Conservation (phyloP, 345 rosid species). For the Populus deltoides region DNA sequence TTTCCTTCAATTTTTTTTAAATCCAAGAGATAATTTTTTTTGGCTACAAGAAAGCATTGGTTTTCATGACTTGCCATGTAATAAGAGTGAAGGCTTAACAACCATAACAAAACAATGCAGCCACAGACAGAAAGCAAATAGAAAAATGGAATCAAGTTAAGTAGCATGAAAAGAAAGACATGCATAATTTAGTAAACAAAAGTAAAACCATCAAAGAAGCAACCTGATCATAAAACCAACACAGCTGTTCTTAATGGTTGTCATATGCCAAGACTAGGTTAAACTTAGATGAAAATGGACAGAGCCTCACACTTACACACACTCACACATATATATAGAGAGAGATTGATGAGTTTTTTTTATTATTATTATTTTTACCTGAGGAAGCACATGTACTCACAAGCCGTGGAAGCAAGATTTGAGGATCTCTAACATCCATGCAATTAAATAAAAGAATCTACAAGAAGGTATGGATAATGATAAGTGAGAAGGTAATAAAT, state of each 20-base stretch:
- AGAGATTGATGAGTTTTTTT: slow-evolving; percentile 6
- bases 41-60: not conserved
- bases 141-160: not conserved
- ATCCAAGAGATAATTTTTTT: not conserved
- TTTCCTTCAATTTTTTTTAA: not conserved
- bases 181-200: not conserved
- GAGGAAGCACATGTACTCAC: slow-evolving; percentile 62
- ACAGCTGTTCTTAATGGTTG: not conserved
- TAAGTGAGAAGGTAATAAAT: slow-evolving; percentile 8
- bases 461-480: slow-evolving; percentile 10
- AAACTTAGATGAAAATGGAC: not conserved
- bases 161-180: not conserved
- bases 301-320: not conserved
- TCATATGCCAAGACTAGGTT: not conserved
- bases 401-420: slow-evolving; percentile 66
- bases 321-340: not conserved
- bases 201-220: not conserved
- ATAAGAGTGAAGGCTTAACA: not conserved
- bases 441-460: slow-evolving; percentile 89
- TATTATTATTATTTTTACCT: slow-evolving; percentile 28
- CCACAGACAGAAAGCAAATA: not conserved
- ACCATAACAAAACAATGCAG: not conserved
- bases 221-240: not conserved
- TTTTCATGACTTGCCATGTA: not conserved
- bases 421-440: slow-evolving; percentile 87